phyloP scores from a whole-genome alignment of 441 rosid genomes.

The Omphalea diandra region DNA sequence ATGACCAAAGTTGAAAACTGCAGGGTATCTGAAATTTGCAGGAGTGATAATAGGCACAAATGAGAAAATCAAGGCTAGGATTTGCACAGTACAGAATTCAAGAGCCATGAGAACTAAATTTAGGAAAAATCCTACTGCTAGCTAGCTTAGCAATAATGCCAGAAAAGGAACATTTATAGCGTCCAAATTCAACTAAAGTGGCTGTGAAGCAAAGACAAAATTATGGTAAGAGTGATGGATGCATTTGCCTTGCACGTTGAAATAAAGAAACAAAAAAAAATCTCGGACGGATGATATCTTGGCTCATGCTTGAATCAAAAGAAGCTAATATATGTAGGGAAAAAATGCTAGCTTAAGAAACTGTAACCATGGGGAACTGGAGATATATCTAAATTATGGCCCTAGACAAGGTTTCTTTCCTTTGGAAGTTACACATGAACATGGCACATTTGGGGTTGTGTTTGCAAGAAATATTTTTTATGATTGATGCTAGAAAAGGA shows the following conservation, averaged over 20 bases:
- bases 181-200: background rate
- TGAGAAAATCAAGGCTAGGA: slow-evolving; percentile 16
- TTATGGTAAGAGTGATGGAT: too few species aligned
- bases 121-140: too few species aligned
- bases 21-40: slow-evolving; percentile 24
- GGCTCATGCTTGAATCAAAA: background rate
- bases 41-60: slow-evolving; percentile 16
- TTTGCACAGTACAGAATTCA: background rate
- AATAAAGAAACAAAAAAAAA: background rate
- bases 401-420: too few species aligned
- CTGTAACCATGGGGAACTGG: too few species aligned
- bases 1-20: slow-evolving; percentile 24
- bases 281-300: background rate
- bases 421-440: too few species aligned
- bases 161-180: background rate
- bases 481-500: too few species aligned
- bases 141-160: too few species aligned
- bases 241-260: slow-evolving; percentile 10
- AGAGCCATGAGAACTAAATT: too few species aligned
- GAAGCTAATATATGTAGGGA: too few species aligned
- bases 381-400: too few species aligned
- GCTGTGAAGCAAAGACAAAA: slow-evolving; percentile 9
- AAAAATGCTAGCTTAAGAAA: background rate
- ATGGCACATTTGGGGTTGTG: too few species aligned
- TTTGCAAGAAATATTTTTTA: too few species aligned